Percentiles rank a stretch among this genome's conserved stretches.
Conservation (phyloP, 257 asterid genomes). For the Lantana camara region DNA sequence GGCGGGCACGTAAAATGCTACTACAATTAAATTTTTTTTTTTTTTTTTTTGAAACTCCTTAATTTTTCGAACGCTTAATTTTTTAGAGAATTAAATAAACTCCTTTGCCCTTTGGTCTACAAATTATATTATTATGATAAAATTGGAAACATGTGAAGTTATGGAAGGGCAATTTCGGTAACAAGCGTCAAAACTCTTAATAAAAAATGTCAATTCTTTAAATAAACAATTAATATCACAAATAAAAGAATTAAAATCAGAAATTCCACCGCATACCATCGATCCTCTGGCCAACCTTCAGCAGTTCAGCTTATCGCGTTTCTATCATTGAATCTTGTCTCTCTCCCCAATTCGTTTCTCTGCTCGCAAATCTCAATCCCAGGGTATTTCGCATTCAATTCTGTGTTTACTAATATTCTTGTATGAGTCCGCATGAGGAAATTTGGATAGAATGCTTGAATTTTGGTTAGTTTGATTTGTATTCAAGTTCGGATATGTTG, state of each 20-base stretch:
- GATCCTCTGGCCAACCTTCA: conserved; percentile 28
- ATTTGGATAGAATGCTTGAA: conserved; percentile 6
- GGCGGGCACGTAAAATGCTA: too few relatives aligned
- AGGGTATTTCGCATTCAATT: conserved; percentile 33
- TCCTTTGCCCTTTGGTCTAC: too few relatives aligned
- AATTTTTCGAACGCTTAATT: too few relatives aligned
- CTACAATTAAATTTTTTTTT: too few relatives aligned
- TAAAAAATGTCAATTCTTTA: neutral
- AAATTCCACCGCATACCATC: conserved; percentile 30
- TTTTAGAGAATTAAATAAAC: too few relatives aligned
- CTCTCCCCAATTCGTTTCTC: conserved; percentile 21
- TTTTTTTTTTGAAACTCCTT: too few relatives aligned
- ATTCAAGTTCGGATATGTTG: conserved; percentile 4
- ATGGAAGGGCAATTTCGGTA: conserved; percentile 17
- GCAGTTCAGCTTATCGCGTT: conserved; percentile 25
- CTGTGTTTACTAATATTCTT: neutral
- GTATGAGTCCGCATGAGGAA: conserved; percentile 18
- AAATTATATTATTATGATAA: too few relatives aligned
- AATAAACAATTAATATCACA: neutral
- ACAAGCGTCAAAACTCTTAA: neutral
- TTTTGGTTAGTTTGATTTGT: neutral
- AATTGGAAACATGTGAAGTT: neutral
- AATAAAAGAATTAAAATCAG: neutral
- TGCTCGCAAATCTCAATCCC: conserved; percentile 26
- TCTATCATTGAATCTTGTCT: conserved; percentile 10